Conservation (phyloP, 2,329 filamentous ascomycete genomes). For the Nannizziopsis barbatae region DNA sequence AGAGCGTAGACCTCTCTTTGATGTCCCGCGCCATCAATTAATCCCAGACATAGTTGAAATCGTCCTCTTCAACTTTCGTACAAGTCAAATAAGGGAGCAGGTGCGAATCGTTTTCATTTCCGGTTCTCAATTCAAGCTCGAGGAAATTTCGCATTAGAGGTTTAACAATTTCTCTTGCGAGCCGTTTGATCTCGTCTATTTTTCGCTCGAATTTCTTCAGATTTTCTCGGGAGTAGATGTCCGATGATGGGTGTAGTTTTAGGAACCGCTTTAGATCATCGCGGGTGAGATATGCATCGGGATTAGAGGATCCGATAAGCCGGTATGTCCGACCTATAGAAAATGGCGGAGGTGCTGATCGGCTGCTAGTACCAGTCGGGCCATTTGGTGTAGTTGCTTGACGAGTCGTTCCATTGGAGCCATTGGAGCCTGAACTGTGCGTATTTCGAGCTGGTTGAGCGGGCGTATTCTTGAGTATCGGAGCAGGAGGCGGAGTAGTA, state of each 20-base stretch:
- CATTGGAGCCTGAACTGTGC: constrained; percentile 9
- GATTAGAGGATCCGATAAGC: constrained; percentile 54
- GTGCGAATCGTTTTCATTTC: constrained; percentile 25
- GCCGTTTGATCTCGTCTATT: constrained; percentile 75
- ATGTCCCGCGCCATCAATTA: constrained; percentile 14
- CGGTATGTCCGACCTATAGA: constrained; percentile 61
- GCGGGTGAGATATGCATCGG: constrained; percentile 59
- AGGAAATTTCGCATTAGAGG: constrained; percentile 78
- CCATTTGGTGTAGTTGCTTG: constrained; percentile 12
- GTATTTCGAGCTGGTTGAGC: constrained; percentile 13
- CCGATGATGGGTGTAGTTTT: constrained; percentile 55
- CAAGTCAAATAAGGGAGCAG: constrained; percentile 53
- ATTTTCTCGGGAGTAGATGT: constrained; percentile 73
- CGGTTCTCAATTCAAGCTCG: constrained; percentile 57
- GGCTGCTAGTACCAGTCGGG: constrained; percentile 8
- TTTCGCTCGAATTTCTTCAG: constrained; percentile 73
- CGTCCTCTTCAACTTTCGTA: constrained; percentile 49
- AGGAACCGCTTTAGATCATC: constrained; percentile 87
- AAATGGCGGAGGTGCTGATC: constrained; percentile 19
- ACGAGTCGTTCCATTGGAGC: constrained; percentile 2
- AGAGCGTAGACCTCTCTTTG: no score
- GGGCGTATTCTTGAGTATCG: constrained; percentile 30
- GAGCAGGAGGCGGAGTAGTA: constrained; percentile 58
- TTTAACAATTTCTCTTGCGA: constrained; percentile 70
- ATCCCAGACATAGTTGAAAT: constrained; percentile 49